Evolutionary conservation across 768 basidiomycete genomes (phyloP), one percentile per base, ranked within the genome.

Genomic region (Phylloporus sp.): DNA sequence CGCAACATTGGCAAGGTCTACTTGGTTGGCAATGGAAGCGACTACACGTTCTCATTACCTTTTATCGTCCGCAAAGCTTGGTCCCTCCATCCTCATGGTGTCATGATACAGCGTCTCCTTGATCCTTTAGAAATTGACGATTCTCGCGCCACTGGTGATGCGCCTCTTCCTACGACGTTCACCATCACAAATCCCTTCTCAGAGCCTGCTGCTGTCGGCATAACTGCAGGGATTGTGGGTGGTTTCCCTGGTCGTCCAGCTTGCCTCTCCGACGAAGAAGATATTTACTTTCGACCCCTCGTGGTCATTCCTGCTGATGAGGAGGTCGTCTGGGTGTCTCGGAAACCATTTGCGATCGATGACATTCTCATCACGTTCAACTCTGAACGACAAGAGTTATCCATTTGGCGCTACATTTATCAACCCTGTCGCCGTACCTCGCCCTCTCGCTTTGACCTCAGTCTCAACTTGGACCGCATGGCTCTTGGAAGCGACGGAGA

Each of bases 21-120:
- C 57, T 67, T 87, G 45, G 69, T 73, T n/a, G n/a, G n/a, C 53
- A 84, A 85, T 50, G 89, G 89, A 5, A 58, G 76, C 27, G 83
- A 89, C 54, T 88, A 82, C 57, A 86, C 85, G 1, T 84, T 90
- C 60, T 78, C 84, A 23, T 68, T 92, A 5, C 90, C 90, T 1
- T 92, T 92, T 59, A 77, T 88, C 47, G 85, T 89, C 4, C 75
- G 83, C 29, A 79, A 73, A 50, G 89, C 85, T 1, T 90, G 87
- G 88, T 80, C 89, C 5, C 68, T 89, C 18, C 73, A 72, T 47
- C 90, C 90, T 1, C 82, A 86, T 52, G 90, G 90, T 1, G 76
- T 91, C 20, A 73, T 91, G 69, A 78, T 92, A 34, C 86, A 91
- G 56, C 74, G 90, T 22, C 77, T 79, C 5, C 70, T 89, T 38